Percentiles rank a stretch among this genome's conserved stretches.
Conservation (phyloP, 2,329 filamentous ascomycete species). For the Emergomyces africanus region DNA sequence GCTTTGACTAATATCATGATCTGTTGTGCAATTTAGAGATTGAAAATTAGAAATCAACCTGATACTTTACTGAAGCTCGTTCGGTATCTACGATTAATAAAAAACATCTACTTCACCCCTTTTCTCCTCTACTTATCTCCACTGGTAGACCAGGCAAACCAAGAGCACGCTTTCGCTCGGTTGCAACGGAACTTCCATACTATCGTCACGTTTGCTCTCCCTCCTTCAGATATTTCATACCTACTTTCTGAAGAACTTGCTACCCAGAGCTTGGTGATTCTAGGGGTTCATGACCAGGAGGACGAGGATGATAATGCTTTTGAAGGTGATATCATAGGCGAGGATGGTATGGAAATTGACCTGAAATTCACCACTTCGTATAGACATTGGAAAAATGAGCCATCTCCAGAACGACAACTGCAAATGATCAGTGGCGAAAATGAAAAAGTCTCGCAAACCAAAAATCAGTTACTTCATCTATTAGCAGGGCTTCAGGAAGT, state of each 20-base stretch:
- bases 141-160: constrained; percentile 15
- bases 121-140: constrained; percentile 23
- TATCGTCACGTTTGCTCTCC: constrained; percentile 36
- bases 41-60: constrained; percentile 14
- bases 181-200: constrained; percentile 34
- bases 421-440: constrained; percentile 23
- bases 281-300: constrained; percentile 24
- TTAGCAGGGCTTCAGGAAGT: constrained; percentile 37
- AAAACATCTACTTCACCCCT: constrained; percentile 26
- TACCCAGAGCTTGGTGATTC: constrained; percentile 32
- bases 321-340: constrained; percentile 6
- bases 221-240: constrained; percentile 28
- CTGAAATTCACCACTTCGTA: constrained; percentile 25
- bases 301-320: constrained; percentile 3
- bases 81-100: constrained; percentile 23
- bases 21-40: constrained; percentile 12
- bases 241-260: constrained; percentile 34
- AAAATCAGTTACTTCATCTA: constrained; percentile 26
- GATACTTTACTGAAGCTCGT: constrained; percentile 21
- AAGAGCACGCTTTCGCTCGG: constrained; percentile 20
- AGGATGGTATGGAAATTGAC: constrained; percentile 28
- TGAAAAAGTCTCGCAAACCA: constrained; percentile 17
- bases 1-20: not conserved
- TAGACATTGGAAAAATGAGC: constrained; percentile 23
- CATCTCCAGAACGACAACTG: constrained; percentile 16